Evolutionary conservation across 2,329 filamentous ascomycete genomes (phyloP), one percentile per base, ranked within the genome.

Genomic region (Pseudogymnoascus pannorum): DNA sequence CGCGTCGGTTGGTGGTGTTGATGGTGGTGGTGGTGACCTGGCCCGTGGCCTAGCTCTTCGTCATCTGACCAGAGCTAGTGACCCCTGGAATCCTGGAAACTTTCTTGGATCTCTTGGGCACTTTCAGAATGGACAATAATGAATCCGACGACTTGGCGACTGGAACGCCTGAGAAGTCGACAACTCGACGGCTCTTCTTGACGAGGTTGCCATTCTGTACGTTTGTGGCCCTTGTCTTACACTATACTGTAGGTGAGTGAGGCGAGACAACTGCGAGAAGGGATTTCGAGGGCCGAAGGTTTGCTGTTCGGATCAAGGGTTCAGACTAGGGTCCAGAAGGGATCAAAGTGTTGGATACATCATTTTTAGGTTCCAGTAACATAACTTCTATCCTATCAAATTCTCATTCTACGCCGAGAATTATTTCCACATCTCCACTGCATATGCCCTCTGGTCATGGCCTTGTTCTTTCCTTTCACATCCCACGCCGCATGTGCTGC

Each of bases 401-500:
- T 26, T 26, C 6, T 48, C 22, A 48, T 26, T 9, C 3, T 11
- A 26, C 18, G 5, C 3, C 22, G 16, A 16, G 42, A 18, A 11
- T 51, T 16, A 11, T 8, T 51, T 29, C 12, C 11, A 11, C 44
- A 16, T 4, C 8, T 18, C 8, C 8, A 12, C 44, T 29, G 8
- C 44, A 29, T 24, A 16, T 29, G 2, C n/a, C 24, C 14, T 16
- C 24, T 4, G 14, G 26, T 29, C n/a, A 16, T 26, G 1, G 7
- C 7, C 12, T 22, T 51, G 6, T 48, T 26, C 14, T 11, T 22
- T 29, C 22, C 6, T 26, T 29, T 11, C 14, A 16, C 20, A 12
- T 48, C 22, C 40, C 5, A 7, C 12, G n/a, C 14, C 12, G 22
- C 36, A 60, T 67, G 64, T 26, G 64, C 65, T 22, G 60, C 61